phyloP scores from a whole-genome alignment of 139 green algal species.

The Dunaliella primolecta region DNA sequence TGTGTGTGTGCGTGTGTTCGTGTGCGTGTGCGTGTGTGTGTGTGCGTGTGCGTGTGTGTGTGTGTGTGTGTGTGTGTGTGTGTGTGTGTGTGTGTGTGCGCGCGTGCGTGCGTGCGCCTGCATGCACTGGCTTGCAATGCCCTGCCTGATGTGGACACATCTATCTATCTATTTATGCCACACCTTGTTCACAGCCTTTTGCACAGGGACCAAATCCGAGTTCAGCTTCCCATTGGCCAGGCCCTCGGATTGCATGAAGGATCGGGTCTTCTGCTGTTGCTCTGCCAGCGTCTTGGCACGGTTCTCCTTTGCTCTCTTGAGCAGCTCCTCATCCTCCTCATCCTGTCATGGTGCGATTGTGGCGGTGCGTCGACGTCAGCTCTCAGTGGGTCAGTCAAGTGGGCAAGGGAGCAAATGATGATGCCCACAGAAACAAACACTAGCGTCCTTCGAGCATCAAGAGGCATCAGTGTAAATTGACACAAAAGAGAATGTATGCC shows the following conservation, averaged over 20 bases:
- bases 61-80: neutral
- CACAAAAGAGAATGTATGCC: no score
- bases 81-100: neutral
- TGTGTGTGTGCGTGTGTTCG: neutral
- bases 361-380: no score
- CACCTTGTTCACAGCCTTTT: slow-evolving; percentile 60
- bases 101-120: neutral
- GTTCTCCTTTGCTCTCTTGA: slow-evolving; percentile 65
- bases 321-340: slow-evolving; percentile 74
- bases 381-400: no score
- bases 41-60: neutral
- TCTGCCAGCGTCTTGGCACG: slow-evolving; percentile 37
- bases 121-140: no score
- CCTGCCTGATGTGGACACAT: neutral
- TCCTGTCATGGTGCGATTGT: no score
- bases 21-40: neutral
- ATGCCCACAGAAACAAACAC: no score
- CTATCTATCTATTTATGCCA: neutral
- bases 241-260: slow-evolving; percentile 25
- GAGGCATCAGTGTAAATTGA: no score
- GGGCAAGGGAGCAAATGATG: no score
- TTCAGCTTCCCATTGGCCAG: slow-evolving; percentile 28
- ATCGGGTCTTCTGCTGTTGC: slow-evolving; percentile 17
- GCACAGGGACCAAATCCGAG: slow-evolving; percentile 47
- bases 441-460: no score